Evolutionary conservation across 2,329 filamentous ascomycete genomes (phyloP).

Genomic region (Ceratocystis papillata): DNA sequence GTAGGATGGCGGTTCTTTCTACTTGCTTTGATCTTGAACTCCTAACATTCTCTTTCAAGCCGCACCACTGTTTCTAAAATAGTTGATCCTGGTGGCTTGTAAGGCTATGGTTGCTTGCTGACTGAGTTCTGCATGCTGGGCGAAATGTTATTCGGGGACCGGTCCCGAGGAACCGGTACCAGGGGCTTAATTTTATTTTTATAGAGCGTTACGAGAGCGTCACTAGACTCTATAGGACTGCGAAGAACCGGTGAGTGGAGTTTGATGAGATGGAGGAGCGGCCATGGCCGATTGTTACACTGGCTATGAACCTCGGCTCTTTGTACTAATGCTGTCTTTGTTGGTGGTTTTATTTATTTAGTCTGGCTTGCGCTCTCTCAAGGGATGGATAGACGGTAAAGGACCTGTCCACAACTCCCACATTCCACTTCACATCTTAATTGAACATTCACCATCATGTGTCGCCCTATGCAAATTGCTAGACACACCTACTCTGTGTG

Average conservation of each 20-base stretch:
- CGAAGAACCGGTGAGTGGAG: neutral
- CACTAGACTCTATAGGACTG: too few species aligned
- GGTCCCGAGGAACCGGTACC: too few species aligned
- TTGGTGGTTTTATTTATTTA: neutral
- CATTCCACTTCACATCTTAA: neutral
- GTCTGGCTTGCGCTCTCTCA: neutral
- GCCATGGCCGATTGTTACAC: neutral
- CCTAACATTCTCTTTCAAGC: neutral
- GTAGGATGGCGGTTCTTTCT: neutral
- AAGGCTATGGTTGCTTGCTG: neutral
- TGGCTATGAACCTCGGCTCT: neutral
- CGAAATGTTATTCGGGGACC: neutral
- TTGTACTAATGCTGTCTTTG: neutral
- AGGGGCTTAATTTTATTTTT: too few species aligned
- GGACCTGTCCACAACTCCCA: neutral
- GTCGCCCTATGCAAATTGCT: neutral
- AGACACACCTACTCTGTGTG: neutral
- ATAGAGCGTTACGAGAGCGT: too few species aligned
- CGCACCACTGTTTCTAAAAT: neutral
- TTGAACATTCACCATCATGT: neutral
- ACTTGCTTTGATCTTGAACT: neutral
- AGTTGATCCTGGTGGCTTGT: neutral
- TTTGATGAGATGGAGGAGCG: neutral
- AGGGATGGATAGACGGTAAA: neutral
- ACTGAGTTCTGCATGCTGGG: neutral